Base-by-base conservation (phyloP, 2,329 filamentous ascomycete species). In the Lecanicillium sp. region DNA sequence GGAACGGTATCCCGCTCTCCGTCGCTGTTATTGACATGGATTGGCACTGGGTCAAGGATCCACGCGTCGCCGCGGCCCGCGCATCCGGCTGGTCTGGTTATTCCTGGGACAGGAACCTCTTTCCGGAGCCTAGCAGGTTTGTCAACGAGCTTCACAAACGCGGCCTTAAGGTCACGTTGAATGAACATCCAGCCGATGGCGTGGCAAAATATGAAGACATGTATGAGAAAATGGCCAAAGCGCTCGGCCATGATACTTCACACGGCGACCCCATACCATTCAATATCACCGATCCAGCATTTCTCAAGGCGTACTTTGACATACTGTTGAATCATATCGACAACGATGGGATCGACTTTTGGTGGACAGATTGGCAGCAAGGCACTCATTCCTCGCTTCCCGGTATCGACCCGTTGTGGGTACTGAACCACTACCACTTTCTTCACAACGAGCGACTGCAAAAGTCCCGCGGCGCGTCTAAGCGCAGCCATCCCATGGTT, bases 301-400 rank as follows among this genome's bases (percentile, higher is more conserved):
- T 80, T 54, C 67, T 81, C 58, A 66, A 79, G 27, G 79, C 78
- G 0, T 83, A 78, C 54, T 73, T 83, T 37, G 69, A 74, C 41
- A 70, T 81, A 2, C 66, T 84, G 5, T 77, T 82, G 49, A 68
- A 73, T 11, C 63, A 68, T 12, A 65, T 83, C 23, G 79, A 84
- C 52, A 65, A 73, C 1, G 65, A 77, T 8, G 79, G 76, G 1
- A 69, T 73, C 19, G 79, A 84, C 56, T 82, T 84, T 49, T 83
- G 79, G 78, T 84, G 81, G 81, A 70, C 83, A 23, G 81, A 84
- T 58, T 84, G 80, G 80, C 81, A 84, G 59, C 81, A 84, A 59
- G 81, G 81, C 1, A 63, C 67, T 2, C 65, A 70, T 48, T 78
- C 78, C 2, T 68, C 70, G 27, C 68, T 82, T 5, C 73, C 71